These are phyloP conservation scores for Mangifera indica DNA, from an alignment of 345 rosid genomes.

Conservation along the genomic window DNA sequence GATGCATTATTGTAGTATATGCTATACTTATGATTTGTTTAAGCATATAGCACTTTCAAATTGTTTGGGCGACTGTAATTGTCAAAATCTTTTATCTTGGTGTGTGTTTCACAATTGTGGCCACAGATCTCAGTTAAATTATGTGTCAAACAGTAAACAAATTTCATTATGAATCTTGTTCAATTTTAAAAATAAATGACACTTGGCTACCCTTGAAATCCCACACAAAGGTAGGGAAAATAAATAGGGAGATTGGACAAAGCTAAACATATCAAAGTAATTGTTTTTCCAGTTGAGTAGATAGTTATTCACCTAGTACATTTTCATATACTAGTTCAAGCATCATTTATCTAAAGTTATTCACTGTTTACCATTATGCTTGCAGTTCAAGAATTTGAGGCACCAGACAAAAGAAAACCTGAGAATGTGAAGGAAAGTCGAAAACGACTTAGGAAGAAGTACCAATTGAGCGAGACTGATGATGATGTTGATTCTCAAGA, in stretches of 20 bases:
- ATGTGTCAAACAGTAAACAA: not conserved
- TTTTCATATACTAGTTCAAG: slow-evolving; percentile 1
- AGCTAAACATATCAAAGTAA: too few relatives aligned
- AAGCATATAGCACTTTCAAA: not conserved
- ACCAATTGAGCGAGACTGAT: slow-evolving; percentile 45
- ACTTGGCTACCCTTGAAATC: too few relatives aligned
- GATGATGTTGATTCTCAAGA: slow-evolving; percentile 30
- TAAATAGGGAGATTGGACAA: too few relatives aligned
- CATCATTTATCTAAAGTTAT: slow-evolving; percentile 2
- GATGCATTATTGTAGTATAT: not conserved
- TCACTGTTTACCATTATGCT: not conserved
- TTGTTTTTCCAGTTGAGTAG: not conserved
- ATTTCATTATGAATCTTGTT: not conserved
- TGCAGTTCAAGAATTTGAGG: slow-evolving; percentile 27
- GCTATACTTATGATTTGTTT: not conserved
- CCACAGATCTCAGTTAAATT: not conserved
- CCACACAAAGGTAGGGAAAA: too few relatives aligned
- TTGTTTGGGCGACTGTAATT: not conserved
- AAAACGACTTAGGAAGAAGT: slow-evolving; percentile 48
- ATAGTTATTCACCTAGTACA: not conserved
- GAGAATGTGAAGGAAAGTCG: slow-evolving; percentile 27
- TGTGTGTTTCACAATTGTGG: not conserved
- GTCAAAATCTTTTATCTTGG: not conserved
- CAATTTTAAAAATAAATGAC: not conserved
- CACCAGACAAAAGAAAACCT: slow-evolving; percentile 18